These are phyloP conservation scores for Macadamia integrifolia DNA, from an alignment of 164 flowering plant genomes.

Conservation along the genomic window DNA sequence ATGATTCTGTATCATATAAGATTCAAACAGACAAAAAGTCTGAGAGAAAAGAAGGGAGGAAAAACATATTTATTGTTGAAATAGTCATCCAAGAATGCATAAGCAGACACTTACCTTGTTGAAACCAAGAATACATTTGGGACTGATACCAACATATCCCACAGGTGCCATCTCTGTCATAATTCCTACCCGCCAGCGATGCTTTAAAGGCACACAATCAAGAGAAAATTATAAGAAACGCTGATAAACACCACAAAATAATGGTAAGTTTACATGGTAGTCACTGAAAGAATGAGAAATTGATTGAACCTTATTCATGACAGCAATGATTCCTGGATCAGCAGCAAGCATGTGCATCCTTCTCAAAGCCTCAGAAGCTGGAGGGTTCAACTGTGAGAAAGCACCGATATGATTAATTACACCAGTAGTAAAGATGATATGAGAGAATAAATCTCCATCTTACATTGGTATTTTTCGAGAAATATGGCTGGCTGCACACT, in stretches of 20 bases:
- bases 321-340: conserved; percentile 92
- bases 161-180: conserved; percentile 98
- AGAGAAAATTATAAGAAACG: conserved; percentile 13
- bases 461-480: background rate
- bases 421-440: background rate
- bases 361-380: conserved; percentile 76
- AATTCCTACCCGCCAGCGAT: conserved; percentile 91
- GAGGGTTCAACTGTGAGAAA: conserved; percentile 68
- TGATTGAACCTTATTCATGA: conserved; percentile 78
- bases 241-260: background rate
- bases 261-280: background rate
- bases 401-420: background rate
- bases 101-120: conserved; percentile 60
- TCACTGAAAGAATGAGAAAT: background rate
- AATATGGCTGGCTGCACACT: background rate
- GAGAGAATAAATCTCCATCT: background rate
- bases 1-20: conserved; percentile 53
- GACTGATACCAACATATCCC: conserved; percentile 94
- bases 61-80: background rate
- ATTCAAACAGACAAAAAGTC: conserved; percentile 1
- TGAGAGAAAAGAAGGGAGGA: background rate
- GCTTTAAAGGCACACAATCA: conserved; percentile 37
- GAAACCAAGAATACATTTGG: conserved; percentile 85
- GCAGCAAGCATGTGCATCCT: conserved; percentile 96
- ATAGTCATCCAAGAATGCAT: background rate